Percentiles rank a stretch among this genome's conserved stretches.
phyloP scores from a whole-genome alignment of 805 yeast species.

The Pichia californica region DNA sequence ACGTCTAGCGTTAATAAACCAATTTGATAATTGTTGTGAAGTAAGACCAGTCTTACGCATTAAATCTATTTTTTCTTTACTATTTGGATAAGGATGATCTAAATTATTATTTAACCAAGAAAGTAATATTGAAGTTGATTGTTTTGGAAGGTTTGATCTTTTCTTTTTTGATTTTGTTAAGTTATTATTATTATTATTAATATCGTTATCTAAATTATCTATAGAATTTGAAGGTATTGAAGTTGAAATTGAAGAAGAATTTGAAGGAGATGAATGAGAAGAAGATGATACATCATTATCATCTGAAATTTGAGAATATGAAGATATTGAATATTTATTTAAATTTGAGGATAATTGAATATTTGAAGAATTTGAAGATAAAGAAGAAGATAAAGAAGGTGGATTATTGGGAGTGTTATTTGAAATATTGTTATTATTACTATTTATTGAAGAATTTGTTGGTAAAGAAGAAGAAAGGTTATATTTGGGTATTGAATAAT shows the following conservation, averaged over 20 bases:
- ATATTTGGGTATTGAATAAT: constrained; percentile 5
- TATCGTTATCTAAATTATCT: too few relatives aligned
- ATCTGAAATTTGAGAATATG: background rate
- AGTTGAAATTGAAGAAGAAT: background rate
- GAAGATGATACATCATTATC: background rate
- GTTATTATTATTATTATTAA: too few relatives aligned
- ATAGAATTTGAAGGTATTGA: background rate
- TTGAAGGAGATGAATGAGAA: background rate
- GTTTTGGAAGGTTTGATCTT: constrained; percentile 54
- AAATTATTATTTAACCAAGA: constrained; percentile 51
- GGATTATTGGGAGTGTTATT: background rate
- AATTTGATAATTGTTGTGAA: constrained; percentile 52
- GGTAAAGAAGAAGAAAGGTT: background rate
- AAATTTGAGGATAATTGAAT: too few relatives aligned
- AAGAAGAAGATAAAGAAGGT: background rate
- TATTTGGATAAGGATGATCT: constrained; percentile 55
- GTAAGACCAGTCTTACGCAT: constrained; percentile 50
- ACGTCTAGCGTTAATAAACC: constrained; percentile 60
- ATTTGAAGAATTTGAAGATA: too few relatives aligned
- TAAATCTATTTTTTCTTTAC: constrained; percentile 49
- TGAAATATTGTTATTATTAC: too few relatives aligned
- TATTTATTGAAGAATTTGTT: too few relatives aligned
- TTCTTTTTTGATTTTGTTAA: constrained; percentile 21
- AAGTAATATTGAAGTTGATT: constrained; percentile 45
- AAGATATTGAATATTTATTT: background rate